Base-by-base conservation (phyloP, 192 early-diverging fungal genomes). In the Coemansia sp. region DNA sequence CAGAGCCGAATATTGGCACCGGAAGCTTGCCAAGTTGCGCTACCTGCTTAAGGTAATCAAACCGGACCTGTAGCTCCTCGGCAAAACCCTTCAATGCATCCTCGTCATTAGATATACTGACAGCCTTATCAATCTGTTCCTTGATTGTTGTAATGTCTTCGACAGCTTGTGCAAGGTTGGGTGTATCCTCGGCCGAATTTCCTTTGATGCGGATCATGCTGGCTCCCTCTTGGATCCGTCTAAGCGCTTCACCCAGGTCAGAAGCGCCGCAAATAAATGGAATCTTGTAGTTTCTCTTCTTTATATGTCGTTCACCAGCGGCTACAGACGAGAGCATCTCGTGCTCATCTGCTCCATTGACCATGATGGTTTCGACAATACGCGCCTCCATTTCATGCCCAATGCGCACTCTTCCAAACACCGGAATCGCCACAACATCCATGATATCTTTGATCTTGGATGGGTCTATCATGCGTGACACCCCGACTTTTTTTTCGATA, bases 1-100 rank as follows among this genome's bases (percentile, higher is more conserved):
- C 96, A 37, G 93, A 92, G 60, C 94, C 95, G 83, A 97, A 99
- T 81, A 96, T 92, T 66, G 95, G 94, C 45, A 99, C 95, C n/a
- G 96, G 96, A 12, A 99, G 78, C 60, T 93, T 87, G 31, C 93
- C 94, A 39, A 94, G 82, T 59, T 86, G 83, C 37, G 86, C 89
- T 42, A 91, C 88, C 68, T 96, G 89, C 75, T 92, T 88, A 61
- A 98, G 84, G 23, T 96, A 85, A 64, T 93, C 74, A 79, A 86
- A 88, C 40, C 93, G 92, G 13, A 91, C 92, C 63, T 90, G 87
- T 67, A 94, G 72, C 60, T 96, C 91, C 82, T 94, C 92, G 55
- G 93, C 90, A 77, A 90, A 95, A 57, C 15, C 83, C 77, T 78
- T 86, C 93, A 18, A 93, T 80, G 71, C 94, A 90, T 87, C 55